Evolutionary conservation across 371 early-diverging fungal species (phyloP).

Genomic region (Rhizomucor miehei): DNA sequence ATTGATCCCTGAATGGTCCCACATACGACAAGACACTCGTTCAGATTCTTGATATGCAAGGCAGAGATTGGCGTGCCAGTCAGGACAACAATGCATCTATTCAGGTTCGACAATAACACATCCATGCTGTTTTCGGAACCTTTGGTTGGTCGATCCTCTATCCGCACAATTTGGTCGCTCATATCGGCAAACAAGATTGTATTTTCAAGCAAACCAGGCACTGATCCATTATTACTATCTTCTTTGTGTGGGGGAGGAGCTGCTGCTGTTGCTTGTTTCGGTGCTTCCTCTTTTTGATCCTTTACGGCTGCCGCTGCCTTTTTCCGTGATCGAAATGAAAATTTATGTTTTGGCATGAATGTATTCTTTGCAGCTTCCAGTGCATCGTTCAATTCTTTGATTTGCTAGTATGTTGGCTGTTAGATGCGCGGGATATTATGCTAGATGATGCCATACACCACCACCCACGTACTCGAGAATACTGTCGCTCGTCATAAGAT

Average conservation of each 20-base stretch:
- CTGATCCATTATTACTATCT: neutral
- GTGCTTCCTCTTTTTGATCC: neutral
- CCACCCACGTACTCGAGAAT: constrained; percentile 38
- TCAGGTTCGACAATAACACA: constrained; percentile 50
- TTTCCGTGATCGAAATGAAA: constrained; percentile 60
- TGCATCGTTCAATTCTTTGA: constrained; percentile 40
- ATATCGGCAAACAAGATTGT: constrained; percentile 21
- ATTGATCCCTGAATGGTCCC: constrained; percentile 69
- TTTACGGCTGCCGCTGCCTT: constrained; percentile 3
- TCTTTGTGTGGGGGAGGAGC: neutral
- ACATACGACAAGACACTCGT: constrained; percentile 58
- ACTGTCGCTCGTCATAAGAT: constrained; percentile 59
- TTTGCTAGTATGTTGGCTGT: no score
- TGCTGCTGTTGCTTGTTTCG: neutral
- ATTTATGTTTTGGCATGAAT: constrained; percentile 57
- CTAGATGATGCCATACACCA: no score
- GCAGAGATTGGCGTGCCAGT: constrained; percentile 40
- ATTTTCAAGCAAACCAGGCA: neutral
- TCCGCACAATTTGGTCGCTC: constrained; percentile 3
- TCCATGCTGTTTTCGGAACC: constrained; percentile 47
- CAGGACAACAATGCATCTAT: constrained; percentile 55
- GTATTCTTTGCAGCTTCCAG: constrained; percentile 27
- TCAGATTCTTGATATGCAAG: constrained; percentile 66
- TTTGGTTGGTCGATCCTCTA: neutral
- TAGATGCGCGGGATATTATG: no score